These are phyloP conservation scores for Aspergillus awamori DNA, from an alignment of 2,329 filamentous ascomycete species.

Conservation along the genomic window DNA sequence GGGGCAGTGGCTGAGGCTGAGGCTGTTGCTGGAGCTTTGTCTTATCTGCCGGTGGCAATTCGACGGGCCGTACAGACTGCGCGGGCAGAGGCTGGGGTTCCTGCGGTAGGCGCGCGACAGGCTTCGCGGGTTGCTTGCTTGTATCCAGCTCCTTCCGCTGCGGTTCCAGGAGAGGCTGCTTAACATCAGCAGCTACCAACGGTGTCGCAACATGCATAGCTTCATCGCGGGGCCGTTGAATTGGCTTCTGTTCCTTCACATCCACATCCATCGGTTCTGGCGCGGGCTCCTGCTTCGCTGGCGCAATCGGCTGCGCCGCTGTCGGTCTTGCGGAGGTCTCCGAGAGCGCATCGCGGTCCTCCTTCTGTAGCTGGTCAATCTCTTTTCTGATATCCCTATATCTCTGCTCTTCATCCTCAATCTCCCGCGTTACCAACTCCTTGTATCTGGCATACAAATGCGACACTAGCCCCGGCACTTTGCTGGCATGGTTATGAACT, in stretches of 20 bases:
- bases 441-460: constrained; percentile 76
- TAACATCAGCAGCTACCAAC: constrained; percentile 3
- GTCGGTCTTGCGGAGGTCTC: constrained; percentile 8
- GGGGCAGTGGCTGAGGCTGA: background rate
- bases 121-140: constrained; percentile 9
- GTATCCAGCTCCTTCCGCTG: constrained; percentile 16
- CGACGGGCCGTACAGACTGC: constrained; percentile 10
- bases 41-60: constrained; percentile 10
- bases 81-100: constrained; percentile 13
- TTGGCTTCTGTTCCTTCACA: constrained; percentile 26
- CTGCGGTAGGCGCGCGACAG: constrained; percentile 6
- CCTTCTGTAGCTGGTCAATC: constrained; percentile 68
- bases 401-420: constrained; percentile 72
- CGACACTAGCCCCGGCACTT: constrained; percentile 70
- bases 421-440: constrained; percentile 67
- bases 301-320: constrained; percentile 5
- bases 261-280: constrained; percentile 35
- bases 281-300: constrained; percentile 20
- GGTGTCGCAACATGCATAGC: constrained; percentile 11
- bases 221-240: constrained; percentile 16
- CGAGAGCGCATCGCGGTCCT: constrained; percentile 53
- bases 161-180: constrained; percentile 11
- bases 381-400: constrained; percentile 68
- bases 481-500: constrained; percentile 65
- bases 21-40: constrained; percentile 7